Evolutionary conservation across 2,329 filamentous ascomycete species (phyloP), one percentile per base, ranked within the genome.

Genomic region (Apiospora saccharicola): DNA sequence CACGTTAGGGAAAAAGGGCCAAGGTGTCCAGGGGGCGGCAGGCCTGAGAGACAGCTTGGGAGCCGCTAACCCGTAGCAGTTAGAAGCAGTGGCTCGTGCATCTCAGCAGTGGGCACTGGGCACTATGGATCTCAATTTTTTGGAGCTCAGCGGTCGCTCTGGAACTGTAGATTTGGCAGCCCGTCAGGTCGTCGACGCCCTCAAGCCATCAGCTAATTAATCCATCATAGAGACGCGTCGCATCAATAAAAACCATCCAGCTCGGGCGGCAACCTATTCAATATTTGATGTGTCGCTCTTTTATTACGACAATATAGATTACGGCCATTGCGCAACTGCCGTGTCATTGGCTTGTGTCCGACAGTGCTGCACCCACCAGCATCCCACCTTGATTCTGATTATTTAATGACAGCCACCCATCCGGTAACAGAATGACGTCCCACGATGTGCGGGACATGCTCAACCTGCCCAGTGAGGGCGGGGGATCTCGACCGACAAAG

Each of bases 371-470:
- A 51, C 51, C 14, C 30, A 64, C 57, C 34, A 64, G 34, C 34
- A 61, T 6, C 34, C 19, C 19, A 43, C 61, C 7, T 67, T 41
- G 41, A 10, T 22, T 24, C 24, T 26, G 47, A 61, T 19, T 13
- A 6, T 47, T 43, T 7, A 13, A 30, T 41, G 14, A 41, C 30
- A 22, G 2, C 22, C 57, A 22, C 57, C 57, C 53, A 7, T 64
- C 41, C 34, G 34, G 41, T 41, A 22, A 5, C 19, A 67, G 14
- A 14, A 94, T 94, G 91, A 88, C 92, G 74, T 92, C 92, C 75
- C 89, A 91, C 81, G 94, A 97, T 87, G 90, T 97, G 77, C 94
- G 93, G 85, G 94, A 97, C 82, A 94, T 97, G 80, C 90, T 97
- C 79, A 94, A 95, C 82, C 87, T 97, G 80, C 92, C 92, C 69